A percentile compares a stretch with the other conserved stretches of the same genome.
These are phyloP conservation scores for Cladosporium colombiae DNA, from an alignment of 2,329 filamentous ascomycete species.

Conservation along the genomic window DNA sequence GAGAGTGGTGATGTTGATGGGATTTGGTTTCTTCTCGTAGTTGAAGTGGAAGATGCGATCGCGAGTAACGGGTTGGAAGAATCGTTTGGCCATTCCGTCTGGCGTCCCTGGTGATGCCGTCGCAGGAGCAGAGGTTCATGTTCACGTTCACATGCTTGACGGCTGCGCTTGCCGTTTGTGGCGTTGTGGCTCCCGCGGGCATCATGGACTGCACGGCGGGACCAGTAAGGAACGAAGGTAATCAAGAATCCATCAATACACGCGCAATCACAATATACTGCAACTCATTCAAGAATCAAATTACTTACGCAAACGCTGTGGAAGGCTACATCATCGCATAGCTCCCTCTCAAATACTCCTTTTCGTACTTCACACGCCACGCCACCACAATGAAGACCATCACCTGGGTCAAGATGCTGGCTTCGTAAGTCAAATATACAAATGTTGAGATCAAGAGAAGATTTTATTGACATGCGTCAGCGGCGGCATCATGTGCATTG, in stretches of 20 bases:
- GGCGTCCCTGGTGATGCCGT: neutral
- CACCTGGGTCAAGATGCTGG: conserved; percentile 67
- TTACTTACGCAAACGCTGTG: neutral
- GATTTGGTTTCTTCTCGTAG: conserved; percentile 27
- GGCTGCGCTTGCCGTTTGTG: conserved; percentile 14
- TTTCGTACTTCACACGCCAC: neutral
- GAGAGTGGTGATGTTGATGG: conserved; percentile 35
- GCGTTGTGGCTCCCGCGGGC: conserved; percentile 13
- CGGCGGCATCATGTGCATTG: conserved; percentile 70
- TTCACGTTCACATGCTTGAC: conserved; percentile 9
- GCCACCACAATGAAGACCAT: conserved; percentile 46
- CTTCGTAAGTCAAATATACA: conserved; percentile 53
- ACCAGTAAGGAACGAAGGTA: neutral
- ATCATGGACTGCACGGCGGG: conserved; percentile 12
- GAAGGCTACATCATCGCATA: neutral
- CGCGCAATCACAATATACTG: neutral
- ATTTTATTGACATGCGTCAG: conserved; percentile 47
- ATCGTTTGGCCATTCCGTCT: neutral
- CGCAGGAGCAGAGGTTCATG: neutral
- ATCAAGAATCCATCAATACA: conserved; percentile 7
- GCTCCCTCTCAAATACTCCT: neutral
- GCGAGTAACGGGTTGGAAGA: neutral
- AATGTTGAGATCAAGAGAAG: neutral
- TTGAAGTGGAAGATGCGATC: conserved; percentile 24
- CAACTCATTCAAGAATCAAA: neutral